Evolutionary conservation across 2,329 filamentous ascomycete genomes (phyloP).

Genomic region (Aciculosporium take): DNA sequence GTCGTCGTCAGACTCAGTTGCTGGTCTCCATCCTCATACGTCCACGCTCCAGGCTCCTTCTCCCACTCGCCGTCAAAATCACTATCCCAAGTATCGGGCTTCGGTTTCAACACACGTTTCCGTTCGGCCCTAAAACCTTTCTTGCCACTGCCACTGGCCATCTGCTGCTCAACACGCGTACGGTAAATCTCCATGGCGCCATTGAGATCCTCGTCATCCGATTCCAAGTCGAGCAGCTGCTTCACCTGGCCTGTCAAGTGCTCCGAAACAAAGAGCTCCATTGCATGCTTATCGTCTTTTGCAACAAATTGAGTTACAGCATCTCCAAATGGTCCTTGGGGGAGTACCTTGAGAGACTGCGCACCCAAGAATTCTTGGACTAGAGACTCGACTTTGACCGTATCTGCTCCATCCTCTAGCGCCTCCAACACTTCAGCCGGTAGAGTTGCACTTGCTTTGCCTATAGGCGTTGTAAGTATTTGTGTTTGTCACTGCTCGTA

Average conservation of each 20-base stretch:
- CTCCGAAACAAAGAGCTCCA: slow-evolving; percentile 67
- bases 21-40: slow-evolving; percentile 16
- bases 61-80: slow-evolving; percentile 80
- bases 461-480: slow-evolving; percentile 10
- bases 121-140: slow-evolving; percentile 24
- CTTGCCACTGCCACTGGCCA: slow-evolving; percentile 41
- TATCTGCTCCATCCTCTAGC: slow-evolving; percentile 39
- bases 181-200: slow-evolving; percentile 61
- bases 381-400: slow-evolving; percentile 74
- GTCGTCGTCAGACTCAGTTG: slow-evolving; percentile 7
- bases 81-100: slow-evolving; percentile 73
- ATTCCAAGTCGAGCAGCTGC: slow-evolving; percentile 51
- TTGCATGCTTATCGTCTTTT: slow-evolving; percentile 87
- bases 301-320: slow-evolving; percentile 86
- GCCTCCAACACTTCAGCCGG: slow-evolving; percentile 49
- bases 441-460: slow-evolving; percentile 28
- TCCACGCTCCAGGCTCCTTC: slow-evolving; percentile 52
- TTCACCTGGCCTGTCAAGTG: slow-evolving; percentile 57
- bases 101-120: slow-evolving; percentile 47
- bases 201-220: slow-evolving; percentile 52
- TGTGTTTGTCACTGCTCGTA: background rate
- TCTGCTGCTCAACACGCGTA: slow-evolving; percentile 54
- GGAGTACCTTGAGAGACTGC: slow-evolving; percentile 82
- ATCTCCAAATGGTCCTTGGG: slow-evolving; percentile 83
- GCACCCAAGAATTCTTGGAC: slow-evolving; percentile 77